Base-by-base conservation (phyloP, 441 rosid species). In the Syzygium malaccense region DNA sequence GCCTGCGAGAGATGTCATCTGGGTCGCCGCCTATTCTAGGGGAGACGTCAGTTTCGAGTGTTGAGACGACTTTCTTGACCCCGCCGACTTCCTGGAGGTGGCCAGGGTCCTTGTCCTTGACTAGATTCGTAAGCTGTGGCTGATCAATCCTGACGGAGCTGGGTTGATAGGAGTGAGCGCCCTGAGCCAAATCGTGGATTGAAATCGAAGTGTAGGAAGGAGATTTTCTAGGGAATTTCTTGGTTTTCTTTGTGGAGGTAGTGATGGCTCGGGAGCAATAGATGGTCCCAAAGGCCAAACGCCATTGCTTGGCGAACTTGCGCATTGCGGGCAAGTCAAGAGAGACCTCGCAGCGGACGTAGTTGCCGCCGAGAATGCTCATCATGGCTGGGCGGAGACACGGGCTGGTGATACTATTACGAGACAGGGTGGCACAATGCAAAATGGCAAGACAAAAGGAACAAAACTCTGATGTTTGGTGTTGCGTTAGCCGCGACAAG, bases 161-260 rank as follows among this genome's bases (percentile, higher is more conserved):
- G 1, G 33, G 68, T 0, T 60, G 68, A 60, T 60, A 32, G 12
- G 66, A 60, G 68, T 4, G 3, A 12, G 30, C 15, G 30, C 64
- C 26, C 30, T 26, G 64, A 26, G 6, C 4, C 4, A 11, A 32
- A 60, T 28, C 32, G 32, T 3, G 66, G 3, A 60, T 60, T 1
- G 2, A 13, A 60, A n/a, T 60, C 9, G 33, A 60, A 60, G 0
- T n/a, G 33, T 28, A 13, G 17, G 1, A 28, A n/a, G 68, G 68
- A 14, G 9, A 60, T 60, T 60, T 60, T 1, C 18, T 6, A 0
- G 33, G 32, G 18, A 60, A 60, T 0, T n/a, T 28, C 0, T n/a
- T 60, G 68, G 4, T n/a, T 60, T 60, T 60, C 19, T n/a, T 60
- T n/a, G 68, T 8, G 32, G 0, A 60, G 68, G 32, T n/a, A 60